Conservation (phyloP, 202 grass and related monocot genomes). For the Saccharum hybrid region DNA sequence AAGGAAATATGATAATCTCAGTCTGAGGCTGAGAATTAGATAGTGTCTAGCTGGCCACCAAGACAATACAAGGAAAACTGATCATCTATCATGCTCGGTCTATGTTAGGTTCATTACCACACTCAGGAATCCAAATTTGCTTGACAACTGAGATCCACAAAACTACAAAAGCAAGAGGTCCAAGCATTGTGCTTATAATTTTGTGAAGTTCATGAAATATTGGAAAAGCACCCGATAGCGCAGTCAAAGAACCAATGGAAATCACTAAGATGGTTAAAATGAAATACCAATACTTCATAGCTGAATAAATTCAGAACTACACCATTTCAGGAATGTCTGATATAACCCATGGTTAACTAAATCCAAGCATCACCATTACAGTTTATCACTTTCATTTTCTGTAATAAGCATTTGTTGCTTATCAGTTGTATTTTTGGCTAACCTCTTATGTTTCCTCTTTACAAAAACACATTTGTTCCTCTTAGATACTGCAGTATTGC, state of each 20-base stretch:
- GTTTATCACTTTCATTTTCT: slow-evolving; percentile 3
- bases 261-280: not conserved
- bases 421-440: not conserved
- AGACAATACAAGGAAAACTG: not conserved
- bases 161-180: not conserved
- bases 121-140: not conserved
- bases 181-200: not conserved
- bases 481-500: slow-evolving; percentile 13
- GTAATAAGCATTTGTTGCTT: not conserved
- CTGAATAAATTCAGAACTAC: slow-evolving; percentile 13
- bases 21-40: not conserved
- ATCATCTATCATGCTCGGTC: not conserved
- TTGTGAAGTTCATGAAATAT: slow-evolving; percentile 14
- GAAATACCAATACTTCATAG: not conserved
- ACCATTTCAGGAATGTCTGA: not conserved
- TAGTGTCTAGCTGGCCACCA: not conserved
- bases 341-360: not conserved
- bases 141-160: not conserved
- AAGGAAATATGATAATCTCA: not conserved
- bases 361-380: not conserved
- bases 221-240: not conserved
- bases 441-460: not conserved
- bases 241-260: slow-evolving; percentile 15
- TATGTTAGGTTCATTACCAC: slow-evolving; percentile 4
- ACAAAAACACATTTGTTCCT: not conserved